phyloP scores from a whole-genome alignment of 192 early-diverging fungal species.

The Fimicolochytrium jonesii region DNA sequence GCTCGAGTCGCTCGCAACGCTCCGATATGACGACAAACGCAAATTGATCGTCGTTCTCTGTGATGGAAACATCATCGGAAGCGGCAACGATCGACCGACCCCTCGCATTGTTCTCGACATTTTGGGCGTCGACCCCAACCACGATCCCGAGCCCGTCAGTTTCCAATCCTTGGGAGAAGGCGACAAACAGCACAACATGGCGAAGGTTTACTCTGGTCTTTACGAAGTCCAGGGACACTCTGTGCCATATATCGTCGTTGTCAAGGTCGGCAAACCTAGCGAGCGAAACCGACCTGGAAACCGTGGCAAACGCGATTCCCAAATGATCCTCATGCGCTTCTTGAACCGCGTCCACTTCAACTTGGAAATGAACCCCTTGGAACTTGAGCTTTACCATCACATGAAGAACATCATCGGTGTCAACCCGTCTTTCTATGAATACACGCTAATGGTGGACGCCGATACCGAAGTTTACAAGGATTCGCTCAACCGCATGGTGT shows the following conservation, averaged over 20 bases:
- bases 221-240: constrained; percentile 83
- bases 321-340: constrained; percentile 81
- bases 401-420: constrained; percentile 84
- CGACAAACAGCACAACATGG: constrained; percentile 88
- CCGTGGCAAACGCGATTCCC: constrained; percentile 81
- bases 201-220: constrained; percentile 92
- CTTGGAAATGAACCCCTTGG: constrained; percentile 70
- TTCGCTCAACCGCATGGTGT: constrained; percentile 52
- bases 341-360: constrained; percentile 76
- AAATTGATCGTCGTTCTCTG: constrained; percentile 84
- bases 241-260: constrained; percentile 92
- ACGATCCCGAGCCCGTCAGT: constrained; percentile 62
- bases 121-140: constrained; percentile 71
- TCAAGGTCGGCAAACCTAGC: constrained; percentile 84
- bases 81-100: constrained; percentile 94
- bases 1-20: constrained; percentile 71
- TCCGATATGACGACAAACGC: constrained; percentile 81
- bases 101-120: constrained; percentile 81
- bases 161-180: constrained; percentile 91
- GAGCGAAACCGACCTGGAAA: constrained; percentile 77
- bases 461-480: constrained; percentile 52
- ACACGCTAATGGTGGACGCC: constrained; percentile 58
- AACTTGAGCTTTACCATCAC: constrained; percentile 77
- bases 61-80: constrained; percentile 91
- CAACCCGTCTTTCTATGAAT: constrained; percentile 74